Evolutionary conservation across 1,284 basidiomycete genomes (phyloP), one percentile per base, ranked within the genome.

Genomic region (Microbotryum lychnidis-dioicae): DNA sequence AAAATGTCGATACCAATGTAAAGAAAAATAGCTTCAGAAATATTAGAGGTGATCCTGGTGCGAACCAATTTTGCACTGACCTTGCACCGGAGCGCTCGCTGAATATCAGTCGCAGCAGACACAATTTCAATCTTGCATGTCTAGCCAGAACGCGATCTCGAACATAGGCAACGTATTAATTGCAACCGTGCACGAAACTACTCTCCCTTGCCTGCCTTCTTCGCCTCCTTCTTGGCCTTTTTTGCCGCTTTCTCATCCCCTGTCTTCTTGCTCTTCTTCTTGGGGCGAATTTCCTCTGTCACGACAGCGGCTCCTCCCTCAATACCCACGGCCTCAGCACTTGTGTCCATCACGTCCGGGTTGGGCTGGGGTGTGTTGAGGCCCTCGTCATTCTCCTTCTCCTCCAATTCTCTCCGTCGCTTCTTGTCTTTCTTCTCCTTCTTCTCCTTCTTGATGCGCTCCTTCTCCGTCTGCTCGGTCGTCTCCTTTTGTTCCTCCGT

Each of bases 191-290:
- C 37, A 42, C 37, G 12, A 42, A 18, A 42, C 57, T 64, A 60
- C 14, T 25, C 45, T 25, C 55, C 57, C 9, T 61, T 58, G 9
- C 27, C 56, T 9, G 51, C 61, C 53, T 55, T 58, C 47, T 60
- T 62, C 10, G 53, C 42, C 23, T 37, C n/a, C 25, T 55, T 55
- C 21, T 23, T 12, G 12, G 27, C 21, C 20, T 50, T 50, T 14
- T 8, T 16, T 18, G 18, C 48, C 29, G n/a, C 58, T 47, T 62
- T 65, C 3, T 44, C 27, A 10, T 50, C 57, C 42, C 50, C 58
- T 51, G 58, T 54, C 20, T 54, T 56, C 1, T 48, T 33, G 48
- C 61, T 66, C 18, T 59, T 57, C 37, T 53, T 33, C 50, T 57
- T 57, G 20, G 29, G 44, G 16, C 27, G 25, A 12, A 44, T 47